Conservation (phyloP, 2,329 filamentous ascomycete genomes). For the Parafenestella ontariensis region DNA sequence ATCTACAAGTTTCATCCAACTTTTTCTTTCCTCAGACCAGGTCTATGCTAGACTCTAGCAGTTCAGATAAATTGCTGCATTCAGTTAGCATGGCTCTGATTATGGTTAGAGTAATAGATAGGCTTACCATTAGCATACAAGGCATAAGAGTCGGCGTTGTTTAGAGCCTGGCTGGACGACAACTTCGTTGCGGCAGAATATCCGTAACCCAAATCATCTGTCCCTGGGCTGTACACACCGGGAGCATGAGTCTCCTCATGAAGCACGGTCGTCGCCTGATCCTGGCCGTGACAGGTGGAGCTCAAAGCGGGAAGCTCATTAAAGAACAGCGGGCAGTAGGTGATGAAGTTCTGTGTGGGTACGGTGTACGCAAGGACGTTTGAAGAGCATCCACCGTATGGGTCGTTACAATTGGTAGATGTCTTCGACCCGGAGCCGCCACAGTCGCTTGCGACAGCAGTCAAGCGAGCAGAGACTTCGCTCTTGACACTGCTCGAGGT, state of each 20-base stretch:
- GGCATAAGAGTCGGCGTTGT: slow-evolving; percentile 70
- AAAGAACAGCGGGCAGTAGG: slow-evolving; percentile 69
- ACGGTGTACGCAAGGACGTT: slow-evolving; percentile 67
- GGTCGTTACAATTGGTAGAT: slow-evolving; percentile 66
- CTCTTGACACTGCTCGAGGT: slow-evolving; percentile 55
- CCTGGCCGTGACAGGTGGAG: slow-evolving; percentile 66
- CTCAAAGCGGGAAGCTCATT: slow-evolving; percentile 59
- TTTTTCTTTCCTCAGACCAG: background rate
- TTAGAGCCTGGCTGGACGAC: slow-evolving; percentile 59
- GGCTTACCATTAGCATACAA: slow-evolving; percentile 59
- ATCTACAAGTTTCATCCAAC: background rate
- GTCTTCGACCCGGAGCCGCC: slow-evolving; percentile 59
- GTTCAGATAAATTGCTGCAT: slow-evolving; percentile 11
- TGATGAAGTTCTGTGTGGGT: slow-evolving; percentile 62
- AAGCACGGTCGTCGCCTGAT: slow-evolving; percentile 69
- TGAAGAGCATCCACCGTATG: slow-evolving; percentile 59
- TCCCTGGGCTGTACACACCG: slow-evolving; percentile 61
- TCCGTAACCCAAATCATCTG: slow-evolving; percentile 64
- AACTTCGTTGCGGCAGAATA: slow-evolving; percentile 60
- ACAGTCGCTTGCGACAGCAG: slow-evolving; percentile 63
- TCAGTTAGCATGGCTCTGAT: background rate
- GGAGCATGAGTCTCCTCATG: slow-evolving; percentile 72
- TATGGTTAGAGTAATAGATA: background rate
- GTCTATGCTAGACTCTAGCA: background rate
- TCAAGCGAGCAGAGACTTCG: slow-evolving; percentile 35